Evolutionary conservation across 2,329 filamentous ascomycete genomes (phyloP).

Genomic region (Talaromyces funiculosus): DNA sequence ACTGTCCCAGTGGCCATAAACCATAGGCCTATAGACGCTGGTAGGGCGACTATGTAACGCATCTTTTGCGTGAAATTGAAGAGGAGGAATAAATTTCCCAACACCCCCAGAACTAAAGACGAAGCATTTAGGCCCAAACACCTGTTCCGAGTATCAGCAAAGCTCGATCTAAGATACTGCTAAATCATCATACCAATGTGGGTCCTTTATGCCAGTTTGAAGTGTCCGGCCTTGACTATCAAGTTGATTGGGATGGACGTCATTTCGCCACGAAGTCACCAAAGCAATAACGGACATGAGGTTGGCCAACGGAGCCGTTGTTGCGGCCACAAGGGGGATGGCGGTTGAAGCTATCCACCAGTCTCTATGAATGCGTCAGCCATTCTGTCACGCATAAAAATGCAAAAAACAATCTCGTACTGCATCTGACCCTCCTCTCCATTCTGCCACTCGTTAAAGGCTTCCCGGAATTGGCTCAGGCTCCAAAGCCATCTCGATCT

Average conservation of each 20-base stretch:
- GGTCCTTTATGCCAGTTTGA: slow-evolving; percentile 59
- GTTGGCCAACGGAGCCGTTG: slow-evolving; percentile 78
- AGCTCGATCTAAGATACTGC: not conserved
- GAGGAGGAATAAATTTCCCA: slow-evolving; percentile 75
- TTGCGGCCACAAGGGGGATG: slow-evolving; percentile 74
- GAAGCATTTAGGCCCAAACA: slow-evolving; percentile 69
- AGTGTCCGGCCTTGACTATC: slow-evolving; percentile 44
- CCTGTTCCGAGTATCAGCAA: slow-evolving; percentile 38
- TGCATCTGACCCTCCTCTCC: slow-evolving; percentile 40
- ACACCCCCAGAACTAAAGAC: slow-evolving; percentile 68
- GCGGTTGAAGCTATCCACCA: slow-evolving; percentile 50
- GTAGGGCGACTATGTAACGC: slow-evolving; percentile 74
- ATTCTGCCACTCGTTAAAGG: slow-evolving; percentile 30
- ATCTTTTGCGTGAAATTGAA: slow-evolving; percentile 80
- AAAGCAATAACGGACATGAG: slow-evolving; percentile 82
- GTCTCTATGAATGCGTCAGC: slow-evolving; percentile 20
- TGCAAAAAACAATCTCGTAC: slow-evolving; percentile 3
- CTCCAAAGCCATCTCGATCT: slow-evolving; percentile 9
- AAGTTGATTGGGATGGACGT: slow-evolving; percentile 40
- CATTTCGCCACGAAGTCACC: slow-evolving; percentile 68
- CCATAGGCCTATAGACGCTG: slow-evolving; percentile 79
- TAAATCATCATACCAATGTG: slow-evolving; percentile 55
- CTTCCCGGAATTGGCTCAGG: slow-evolving; percentile 20
- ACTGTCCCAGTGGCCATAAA: slow-evolving; percentile 56
- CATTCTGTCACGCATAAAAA: not conserved